A percentile compares a stretch with the other conserved stretches of the same genome.
These are phyloP conservation scores for Trebouxia gelatinosa DNA, from an alignment of 163 green algal species.

Conservation along the genomic window DNA sequence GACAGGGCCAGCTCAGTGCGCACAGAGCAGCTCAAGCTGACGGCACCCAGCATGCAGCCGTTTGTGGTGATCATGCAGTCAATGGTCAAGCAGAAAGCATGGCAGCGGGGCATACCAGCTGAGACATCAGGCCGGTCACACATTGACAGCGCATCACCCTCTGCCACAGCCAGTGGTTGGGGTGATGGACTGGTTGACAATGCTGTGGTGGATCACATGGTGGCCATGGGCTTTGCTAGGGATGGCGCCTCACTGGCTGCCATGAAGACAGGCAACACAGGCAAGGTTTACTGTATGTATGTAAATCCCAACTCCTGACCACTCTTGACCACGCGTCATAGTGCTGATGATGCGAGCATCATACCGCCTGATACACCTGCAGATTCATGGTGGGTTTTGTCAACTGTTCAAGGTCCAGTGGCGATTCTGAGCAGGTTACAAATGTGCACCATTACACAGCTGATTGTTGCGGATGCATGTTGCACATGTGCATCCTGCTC, in stretches of 20 bases:
- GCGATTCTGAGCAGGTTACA: too few relatives aligned
- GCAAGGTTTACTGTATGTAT: too few relatives aligned
- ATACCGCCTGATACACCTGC: too few relatives aligned
- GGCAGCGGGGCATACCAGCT: not conserved
- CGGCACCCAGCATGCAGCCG: not conserved
- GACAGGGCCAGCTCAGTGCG: constrained; percentile 3
- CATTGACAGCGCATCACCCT: not conserved
- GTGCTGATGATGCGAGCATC: too few relatives aligned
- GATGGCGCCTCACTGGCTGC: constrained; percentile 28
- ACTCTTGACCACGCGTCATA: too few relatives aligned
- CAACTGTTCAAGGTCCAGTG: too few relatives aligned
- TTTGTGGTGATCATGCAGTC: constrained; percentile 4
- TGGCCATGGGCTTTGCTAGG: constrained; percentile 14
- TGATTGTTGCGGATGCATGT: too few relatives aligned
- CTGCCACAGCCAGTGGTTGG: not conserved
- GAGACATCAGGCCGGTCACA: not conserved
- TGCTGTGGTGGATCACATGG: not conserved
- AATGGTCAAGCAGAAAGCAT: not conserved
- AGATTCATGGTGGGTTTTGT: too few relatives aligned
- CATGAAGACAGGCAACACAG: constrained; percentile 38
- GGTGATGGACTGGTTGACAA: constrained; percentile 6
- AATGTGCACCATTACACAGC: too few relatives aligned
- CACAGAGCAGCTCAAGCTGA: constrained; percentile 24
- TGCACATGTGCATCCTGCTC: too few relatives aligned
- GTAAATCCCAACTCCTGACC: too few relatives aligned